phyloP scores from a whole-genome alignment of 345 rosid species.

The Eucalyptus pauciflora region DNA sequence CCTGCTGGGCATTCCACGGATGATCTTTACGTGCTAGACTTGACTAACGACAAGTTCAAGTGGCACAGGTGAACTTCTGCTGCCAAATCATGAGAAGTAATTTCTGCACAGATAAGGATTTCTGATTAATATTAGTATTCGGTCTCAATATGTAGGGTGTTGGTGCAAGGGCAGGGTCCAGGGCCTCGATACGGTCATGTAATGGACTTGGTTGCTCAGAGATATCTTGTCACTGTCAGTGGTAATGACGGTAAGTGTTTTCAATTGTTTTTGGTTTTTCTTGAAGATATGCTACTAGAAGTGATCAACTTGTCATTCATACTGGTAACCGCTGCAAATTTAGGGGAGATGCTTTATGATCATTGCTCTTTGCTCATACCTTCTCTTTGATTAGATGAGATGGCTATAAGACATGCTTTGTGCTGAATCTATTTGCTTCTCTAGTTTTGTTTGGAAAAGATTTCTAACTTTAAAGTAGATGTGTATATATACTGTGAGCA shows the following conservation, averaged over 20 bases:
- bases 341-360: background rate
- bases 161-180: constrained; percentile 98
- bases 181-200: constrained; percentile 99
- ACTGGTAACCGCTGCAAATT: background rate
- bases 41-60: constrained; percentile 87
- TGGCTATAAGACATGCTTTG: background rate
- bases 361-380: background rate
- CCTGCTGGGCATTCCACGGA: constrained; percentile 99
- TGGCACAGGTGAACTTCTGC: constrained; percentile 79
- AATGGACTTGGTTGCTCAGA: constrained; percentile 92
- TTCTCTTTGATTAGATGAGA: background rate
- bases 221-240: constrained; percentile 91
- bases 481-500: background rate
- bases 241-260: constrained; percentile 84
- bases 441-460: background rate
- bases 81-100: background rate
- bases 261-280: background rate
- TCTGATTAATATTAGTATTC: background rate
- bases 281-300: background rate
- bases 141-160: constrained; percentile 42
- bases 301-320: background rate
- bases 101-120: background rate
- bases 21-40: constrained; percentile 93
- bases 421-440: background rate
- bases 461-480: background rate